Base-by-base conservation (phyloP, 306 rosid species). In the Urtica urens region DNA sequence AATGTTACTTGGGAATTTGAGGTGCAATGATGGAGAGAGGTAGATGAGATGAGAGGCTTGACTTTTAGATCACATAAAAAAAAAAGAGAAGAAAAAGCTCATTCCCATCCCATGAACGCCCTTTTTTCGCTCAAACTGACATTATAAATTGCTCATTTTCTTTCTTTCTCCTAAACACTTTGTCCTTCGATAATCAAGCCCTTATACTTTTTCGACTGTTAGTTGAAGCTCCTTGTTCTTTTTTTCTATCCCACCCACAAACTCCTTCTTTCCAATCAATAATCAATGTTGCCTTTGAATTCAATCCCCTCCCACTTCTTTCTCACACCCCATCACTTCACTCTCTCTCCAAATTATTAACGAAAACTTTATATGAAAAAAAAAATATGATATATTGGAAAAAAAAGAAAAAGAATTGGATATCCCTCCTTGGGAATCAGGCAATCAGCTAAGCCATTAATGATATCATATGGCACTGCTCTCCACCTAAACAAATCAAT, bases 381-480 rank as follows among this genome's bases (percentile, higher is more conserved):
- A 62, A 57, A 63, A 49, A n/a, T n/a, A n/a, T n/a, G n/a, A n/a
- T n/a, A n/a, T n/a, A n/a, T n/a, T n/a, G n/a, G n/a, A n/a, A 28
- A 28, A 28, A 28, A 28, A 28, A 4, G 10, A 28, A 28, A 35
- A 35, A 35, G n/a, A 7, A 35, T 9, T 35, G 39, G 39, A 71
- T 59, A 68, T 67, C 81, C 68, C 56, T 56, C 72, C 74, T 79
- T 52, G 94, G 93, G 87, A 85, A 85, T 79, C 79, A 66, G 94
- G 93, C 85, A 85, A 85, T 79, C 79, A 66, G 83, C 81, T 73
- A 72, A 51, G 81, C 86, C 87, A 81, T 73, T 71, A 69, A 77
- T 71, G 79, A 72, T n/a, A n/a, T 27, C 26, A 49, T 15, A 72
- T 71, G 74, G 75, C 88, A 22, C 61, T 71, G 55, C 71, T 35